Evolutionary conservation across 306 rosid species (phyloP).

Genomic region (Sicyos baderoa): DNA sequence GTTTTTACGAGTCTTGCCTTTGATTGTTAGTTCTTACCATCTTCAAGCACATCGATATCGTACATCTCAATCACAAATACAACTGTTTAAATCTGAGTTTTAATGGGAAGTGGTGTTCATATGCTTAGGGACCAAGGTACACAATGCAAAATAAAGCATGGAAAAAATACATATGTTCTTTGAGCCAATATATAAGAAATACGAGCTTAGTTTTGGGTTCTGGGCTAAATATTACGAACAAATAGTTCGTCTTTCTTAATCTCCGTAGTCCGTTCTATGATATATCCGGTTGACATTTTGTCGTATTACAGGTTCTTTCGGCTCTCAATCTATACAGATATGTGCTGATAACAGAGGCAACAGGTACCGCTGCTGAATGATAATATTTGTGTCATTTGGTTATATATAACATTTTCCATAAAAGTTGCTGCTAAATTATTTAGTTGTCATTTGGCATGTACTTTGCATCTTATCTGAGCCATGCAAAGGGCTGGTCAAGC

Average conservation of each 20-base stretch:
- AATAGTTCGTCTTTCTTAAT: not conserved
- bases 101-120: not conserved
- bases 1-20: not conserved
- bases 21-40: not conserved
- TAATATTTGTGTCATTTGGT: slow-evolving; percentile 2
- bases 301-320: slow-evolving; percentile 48
- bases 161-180: not conserved
- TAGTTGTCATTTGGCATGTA: not conserved
- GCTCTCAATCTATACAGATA: slow-evolving; percentile 87
- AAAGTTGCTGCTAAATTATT: too few species aligned
- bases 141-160: not conserved
- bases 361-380: slow-evolving; percentile 34
- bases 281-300: not conserved
- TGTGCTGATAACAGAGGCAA: slow-evolving; percentile 61
- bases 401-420: not conserved
- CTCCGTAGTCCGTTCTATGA: not conserved
- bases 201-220: not conserved
- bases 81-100: not conserved
- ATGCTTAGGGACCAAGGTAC: not conserved
- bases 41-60: not conserved
- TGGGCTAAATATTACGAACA: not conserved
- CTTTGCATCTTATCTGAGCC: not conserved
- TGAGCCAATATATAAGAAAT: not conserved
- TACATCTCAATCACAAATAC: not conserved
- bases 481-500: not conserved